Conservation (phyloP, 345 rosid genomes). For the Litchi chinensis region DNA sequence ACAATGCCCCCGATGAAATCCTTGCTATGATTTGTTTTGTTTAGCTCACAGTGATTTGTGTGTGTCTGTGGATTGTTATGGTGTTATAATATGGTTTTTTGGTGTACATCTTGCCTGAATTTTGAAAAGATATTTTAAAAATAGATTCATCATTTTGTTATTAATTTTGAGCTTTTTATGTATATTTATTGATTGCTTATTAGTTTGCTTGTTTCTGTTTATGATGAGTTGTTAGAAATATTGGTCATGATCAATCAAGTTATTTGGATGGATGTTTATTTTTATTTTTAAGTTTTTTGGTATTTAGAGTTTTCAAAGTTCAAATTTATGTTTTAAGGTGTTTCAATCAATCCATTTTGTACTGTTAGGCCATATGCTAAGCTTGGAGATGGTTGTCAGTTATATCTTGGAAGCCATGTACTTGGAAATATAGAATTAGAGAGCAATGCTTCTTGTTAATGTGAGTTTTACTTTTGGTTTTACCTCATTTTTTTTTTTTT, state of each 20-base stretch:
- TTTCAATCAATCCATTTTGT: conserved; percentile 79
- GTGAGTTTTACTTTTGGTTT: conserved; percentile 44
- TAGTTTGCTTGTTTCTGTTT: not conserved
- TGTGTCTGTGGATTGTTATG: too few species aligned
- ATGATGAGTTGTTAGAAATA: not conserved
- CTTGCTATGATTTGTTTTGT: too few species aligned
- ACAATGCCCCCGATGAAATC: too few species aligned
- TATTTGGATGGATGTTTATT: too few species aligned
- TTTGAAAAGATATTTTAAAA: too few species aligned
- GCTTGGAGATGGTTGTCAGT: conserved; percentile 73
- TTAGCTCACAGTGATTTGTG: too few species aligned
- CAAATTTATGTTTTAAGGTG: conserved; percentile 48
- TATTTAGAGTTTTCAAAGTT: too few species aligned
- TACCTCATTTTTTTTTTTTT: not conserved
- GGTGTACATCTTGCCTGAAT: too few species aligned
- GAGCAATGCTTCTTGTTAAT: conserved; percentile 73
- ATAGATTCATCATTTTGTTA: too few species aligned
- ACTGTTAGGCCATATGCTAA: conserved; percentile 73
- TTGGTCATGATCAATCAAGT: not conserved
- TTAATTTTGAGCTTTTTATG: too few species aligned
- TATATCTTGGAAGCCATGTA: conserved; percentile 75
- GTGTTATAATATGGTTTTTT: too few species aligned
- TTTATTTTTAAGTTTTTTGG: conserved; percentile 1
- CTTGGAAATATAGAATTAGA: too few species aligned
- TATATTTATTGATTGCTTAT: not conserved